Percentiles rank a stretch among this genome's conserved stretches.
Conservation (phyloP, 495 filamentous ascomycete species). For the Mytilinidion resinicola region DNA sequence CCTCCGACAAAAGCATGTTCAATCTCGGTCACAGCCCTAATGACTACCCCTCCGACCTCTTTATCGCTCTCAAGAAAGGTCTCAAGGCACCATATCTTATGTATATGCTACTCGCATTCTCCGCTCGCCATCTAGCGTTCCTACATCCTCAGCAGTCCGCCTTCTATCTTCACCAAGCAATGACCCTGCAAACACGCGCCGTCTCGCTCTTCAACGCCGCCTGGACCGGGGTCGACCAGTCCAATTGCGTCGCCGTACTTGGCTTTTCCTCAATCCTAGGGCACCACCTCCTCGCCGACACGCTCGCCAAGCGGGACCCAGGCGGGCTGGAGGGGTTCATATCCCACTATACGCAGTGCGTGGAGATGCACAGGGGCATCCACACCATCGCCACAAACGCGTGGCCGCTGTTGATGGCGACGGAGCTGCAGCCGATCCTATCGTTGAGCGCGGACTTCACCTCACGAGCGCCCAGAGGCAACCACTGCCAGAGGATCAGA, state of each 20-base stretch:
- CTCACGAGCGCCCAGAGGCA: background rate
- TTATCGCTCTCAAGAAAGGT: background rate
- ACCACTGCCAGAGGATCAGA: background rate
- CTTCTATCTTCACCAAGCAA: conserved; percentile 29
- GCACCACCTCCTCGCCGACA: conserved; percentile 35
- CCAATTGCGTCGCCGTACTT: conserved; percentile 35
- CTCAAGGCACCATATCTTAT: conserved; percentile 36
- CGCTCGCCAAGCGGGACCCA: conserved; percentile 24
- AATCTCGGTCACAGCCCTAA: conserved; percentile 25
- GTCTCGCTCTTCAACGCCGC: conserved; percentile 38
- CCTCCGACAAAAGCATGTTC: conserved; percentile 26
- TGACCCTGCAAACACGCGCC: conserved; percentile 34
- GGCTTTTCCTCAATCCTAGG: conserved; percentile 36
- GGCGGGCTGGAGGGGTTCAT: conserved; percentile 33
- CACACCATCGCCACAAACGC: conserved; percentile 30
- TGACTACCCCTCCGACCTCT: conserved; percentile 3
- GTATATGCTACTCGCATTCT: conserved; percentile 36
- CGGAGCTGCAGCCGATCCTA: conserved; percentile 30
- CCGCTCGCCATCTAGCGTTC: conserved; percentile 32
- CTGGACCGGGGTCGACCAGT: conserved; percentile 28
- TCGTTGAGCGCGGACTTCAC: conserved; percentile 1
- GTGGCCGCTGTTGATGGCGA: conserved; percentile 34
- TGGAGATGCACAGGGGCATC: conserved; percentile 32
- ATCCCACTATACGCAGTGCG: conserved; percentile 29
- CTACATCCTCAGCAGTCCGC: conserved; percentile 23